Evolutionary conservation across 768 basidiomycete species (phyloP).

Genomic region (Tulasnella sp.): DNA sequence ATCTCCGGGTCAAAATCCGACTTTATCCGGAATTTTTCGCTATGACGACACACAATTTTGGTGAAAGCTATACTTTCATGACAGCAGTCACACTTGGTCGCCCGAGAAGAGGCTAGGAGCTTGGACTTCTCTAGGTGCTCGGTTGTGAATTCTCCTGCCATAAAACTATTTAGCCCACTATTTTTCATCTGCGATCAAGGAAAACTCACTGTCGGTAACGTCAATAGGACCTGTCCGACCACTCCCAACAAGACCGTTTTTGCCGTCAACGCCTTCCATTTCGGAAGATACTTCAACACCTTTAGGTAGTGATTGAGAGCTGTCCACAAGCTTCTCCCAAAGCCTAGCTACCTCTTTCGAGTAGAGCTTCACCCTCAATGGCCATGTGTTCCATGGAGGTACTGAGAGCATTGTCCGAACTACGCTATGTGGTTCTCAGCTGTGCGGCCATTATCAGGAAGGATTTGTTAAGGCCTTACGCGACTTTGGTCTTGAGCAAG

Average conservation of each 20-base stretch:
- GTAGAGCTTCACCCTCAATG: conserved; percentile 69
- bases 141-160: conserved; percentile 29
- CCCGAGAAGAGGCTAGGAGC: neutral
- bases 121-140: conserved; percentile 23
- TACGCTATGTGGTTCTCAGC: conserved; percentile 35
- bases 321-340: conserved; percentile 39
- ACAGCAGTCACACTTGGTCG: neutral
- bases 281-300: conserved; percentile 49
- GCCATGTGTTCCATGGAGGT: conserved; percentile 65
- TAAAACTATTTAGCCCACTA: neutral
- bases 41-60: neutral
- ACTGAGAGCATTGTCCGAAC: conserved; percentile 54
- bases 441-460: neutral
- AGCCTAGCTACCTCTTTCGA: conserved; percentile 49
- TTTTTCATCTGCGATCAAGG: neutral
- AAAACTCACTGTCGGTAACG: conserved; percentile 48
- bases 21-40: neutral
- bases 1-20: neutral
- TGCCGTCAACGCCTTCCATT: conserved; percentile 64
- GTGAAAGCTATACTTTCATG: neutral
- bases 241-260: conserved; percentile 45
- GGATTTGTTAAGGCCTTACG: conserved; percentile 22
- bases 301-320: conserved; percentile 1
- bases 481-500: conserved; percentile 27
- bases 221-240: conserved; percentile 50